Evolutionary conservation across 2,329 filamentous ascomycete genomes (phyloP), one percentile per base, ranked within the genome.

Genomic region (Claviceps digitariae): DNA sequence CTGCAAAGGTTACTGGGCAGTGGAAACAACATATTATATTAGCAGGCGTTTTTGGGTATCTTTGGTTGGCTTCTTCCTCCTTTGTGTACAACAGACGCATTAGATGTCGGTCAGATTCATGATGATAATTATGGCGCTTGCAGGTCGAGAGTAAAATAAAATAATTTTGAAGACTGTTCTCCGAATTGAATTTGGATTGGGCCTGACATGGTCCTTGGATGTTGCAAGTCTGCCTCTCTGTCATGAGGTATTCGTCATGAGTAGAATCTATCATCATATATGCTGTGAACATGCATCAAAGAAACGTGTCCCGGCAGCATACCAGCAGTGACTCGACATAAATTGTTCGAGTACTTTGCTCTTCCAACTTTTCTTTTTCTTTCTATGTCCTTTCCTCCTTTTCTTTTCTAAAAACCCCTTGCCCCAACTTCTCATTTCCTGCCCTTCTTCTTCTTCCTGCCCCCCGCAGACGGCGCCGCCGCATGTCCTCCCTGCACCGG

Each of bases 361-460:
- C 34, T 8, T 27, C 5, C 15, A 31, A 21, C n/a, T 13, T 21
- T 21, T 29, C 2, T 31, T 2, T 13, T 31, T 20, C 34, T 8
- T 3, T 4, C 15, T 31, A 6, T 13, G 1, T 20, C 8, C 21
- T 7, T 8, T 15, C 10, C 4, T 8, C 27, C 27, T 4, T 4
- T 29, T 4, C 9, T 29, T 29, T 29, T 4, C 3, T 8, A 29
- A 43, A 4, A 3, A 13, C 15, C 20, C 12, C 34, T 34, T 25
- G 21, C 21, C 12, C 17, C 31, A 12, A 12, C 9, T 9, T 34
- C 20, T 52, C 41, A 86, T 74, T 81, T 79, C 74, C 83, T 84
- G 47, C 81, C 81, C 70, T 84, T 84, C 70, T 83, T 85, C 71
- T 86, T 85, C 72, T 84, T 86, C 68, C 81, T 83, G 38, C 73